phyloP scores from a whole-genome alignment of 306 rosid genomes.

The Mimosa pudica region DNA sequence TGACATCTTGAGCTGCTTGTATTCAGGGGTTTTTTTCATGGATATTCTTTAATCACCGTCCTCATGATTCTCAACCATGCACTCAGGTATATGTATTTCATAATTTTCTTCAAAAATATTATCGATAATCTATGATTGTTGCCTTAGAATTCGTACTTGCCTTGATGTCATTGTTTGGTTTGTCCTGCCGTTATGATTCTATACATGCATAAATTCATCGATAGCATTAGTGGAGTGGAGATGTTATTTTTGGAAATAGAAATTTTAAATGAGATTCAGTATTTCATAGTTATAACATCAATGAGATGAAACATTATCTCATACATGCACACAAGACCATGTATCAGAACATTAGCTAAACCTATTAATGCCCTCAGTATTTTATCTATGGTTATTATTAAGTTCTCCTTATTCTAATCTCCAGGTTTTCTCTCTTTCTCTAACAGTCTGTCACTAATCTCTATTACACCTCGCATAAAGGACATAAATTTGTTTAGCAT shows the following conservation, averaged over 20 bases:
- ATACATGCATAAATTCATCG: neutral
- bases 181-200: conserved; percentile 25
- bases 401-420: conserved; percentile 11
- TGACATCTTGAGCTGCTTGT: conserved; percentile 34
- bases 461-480: neutral
- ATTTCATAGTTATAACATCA: conserved; percentile 17
- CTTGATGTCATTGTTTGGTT: conserved; percentile 18
- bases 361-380: conserved; percentile 6
- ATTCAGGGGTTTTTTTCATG: conserved; percentile 92
- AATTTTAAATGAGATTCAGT: neutral
- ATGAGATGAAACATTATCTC: conserved; percentile 23
- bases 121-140: conserved; percentile 18
- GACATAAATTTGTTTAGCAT: neutral
- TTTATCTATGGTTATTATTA: conserved; percentile 19
- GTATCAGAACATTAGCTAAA: conserved; percentile 20
- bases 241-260: neutral
- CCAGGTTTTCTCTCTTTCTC: neutral
- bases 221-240: neutral
- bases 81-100: conserved; percentile 63
- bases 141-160: conserved; percentile 27
- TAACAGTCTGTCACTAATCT: conserved; percentile 8
- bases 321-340: conserved; percentile 7
- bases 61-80: conserved; percentile 96
- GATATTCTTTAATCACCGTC: conserved; percentile 82
- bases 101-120: conserved; percentile 30